A percentile compares a stretch with the other conserved stretches of the same genome.
phyloP scores from a whole-genome alignment of 345 rosid species.

The Excoecaria agallocha region DNA sequence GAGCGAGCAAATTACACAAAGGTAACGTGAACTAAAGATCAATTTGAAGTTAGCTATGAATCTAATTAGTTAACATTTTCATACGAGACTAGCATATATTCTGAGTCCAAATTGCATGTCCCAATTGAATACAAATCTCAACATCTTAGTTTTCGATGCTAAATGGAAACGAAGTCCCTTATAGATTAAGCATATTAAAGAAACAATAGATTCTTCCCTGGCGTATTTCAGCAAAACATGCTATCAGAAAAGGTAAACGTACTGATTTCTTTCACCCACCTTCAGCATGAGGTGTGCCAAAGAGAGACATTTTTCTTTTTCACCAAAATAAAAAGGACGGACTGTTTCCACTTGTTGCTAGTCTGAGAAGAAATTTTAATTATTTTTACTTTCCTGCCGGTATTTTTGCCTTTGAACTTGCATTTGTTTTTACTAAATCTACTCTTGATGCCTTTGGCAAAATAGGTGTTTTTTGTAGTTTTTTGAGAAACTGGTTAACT shows the following conservation, averaged over 20 bases:
- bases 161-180: neutral
- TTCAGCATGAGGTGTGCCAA: neutral
- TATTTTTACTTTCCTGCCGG: neutral
- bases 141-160: neutral
- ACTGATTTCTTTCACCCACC: neutral
- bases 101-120: neutral
- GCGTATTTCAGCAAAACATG: neutral
- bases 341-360: neutral
- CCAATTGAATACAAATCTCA: neutral
- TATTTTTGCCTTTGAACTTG: neutral
- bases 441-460: neutral
- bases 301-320: neutral
- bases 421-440: neutral
- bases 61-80: neutral
- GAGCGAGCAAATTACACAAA: constrained; percentile 76
- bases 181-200: neutral
- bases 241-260: neutral
- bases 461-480: neutral
- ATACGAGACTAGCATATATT: neutral
- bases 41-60: neutral
- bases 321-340: too few species aligned
- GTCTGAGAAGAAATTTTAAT: neutral
- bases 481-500: neutral
- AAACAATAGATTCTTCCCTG: neutral
- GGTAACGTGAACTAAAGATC: constrained; percentile 42